Base-by-base conservation (phyloP, 78 protist species). In the Guillardia theta region DNA sequence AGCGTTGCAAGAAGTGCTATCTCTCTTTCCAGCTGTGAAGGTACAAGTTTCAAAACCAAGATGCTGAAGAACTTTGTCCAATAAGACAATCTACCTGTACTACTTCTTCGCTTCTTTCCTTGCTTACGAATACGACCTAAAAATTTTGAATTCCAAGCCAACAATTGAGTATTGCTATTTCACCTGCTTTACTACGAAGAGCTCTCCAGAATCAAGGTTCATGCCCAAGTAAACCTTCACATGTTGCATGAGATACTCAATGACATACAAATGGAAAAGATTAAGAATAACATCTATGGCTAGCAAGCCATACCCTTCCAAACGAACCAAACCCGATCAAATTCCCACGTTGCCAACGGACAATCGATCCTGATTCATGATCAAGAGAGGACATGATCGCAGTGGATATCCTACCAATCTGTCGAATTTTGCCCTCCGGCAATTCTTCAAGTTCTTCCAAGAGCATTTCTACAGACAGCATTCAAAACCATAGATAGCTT, bases 111-210 rank as follows among this genome's bases (percentile, higher is more conserved):
- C 70, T 58, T 30, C 27, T 30, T 58, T 30, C 27, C 70, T 58
- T 58, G 2, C 70, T 58, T 30, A 15, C 58, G 58, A 15, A 15
- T 15, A 50, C 30, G 58, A 15, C n/a, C n/a, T n/a, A n/a, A n/a
- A n/a, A n/a, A n/a, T n/a, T n/a, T n/a, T n/a, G n/a, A n/a, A n/a
- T n/a, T n/a, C n/a, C n/a, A n/a, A n/a, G n/a, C n/a, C n/a, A n/a
- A n/a, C n/a, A n/a, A n/a, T n/a, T n/a, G n/a, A n/a, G n/a, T n/a
- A n/a, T n/a, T n/a, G n/a, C n/a, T n/a, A n/a, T n/a, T n/a, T 22
- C 37, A 78, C 93, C 64, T 88, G 76, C 93, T 88, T 88, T 54
- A 88, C 93, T 6, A 48, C 93, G n/a, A 88, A 48, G 93, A 88
- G 33, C 45, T 45, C 62, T 33, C 70, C 62, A 9, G 53, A 48